Percentiles rank a stretch among this genome's conserved stretches.
Conservation (phyloP, 2,329 filamentous ascomycete species). For the Didymella pinodella region DNA sequence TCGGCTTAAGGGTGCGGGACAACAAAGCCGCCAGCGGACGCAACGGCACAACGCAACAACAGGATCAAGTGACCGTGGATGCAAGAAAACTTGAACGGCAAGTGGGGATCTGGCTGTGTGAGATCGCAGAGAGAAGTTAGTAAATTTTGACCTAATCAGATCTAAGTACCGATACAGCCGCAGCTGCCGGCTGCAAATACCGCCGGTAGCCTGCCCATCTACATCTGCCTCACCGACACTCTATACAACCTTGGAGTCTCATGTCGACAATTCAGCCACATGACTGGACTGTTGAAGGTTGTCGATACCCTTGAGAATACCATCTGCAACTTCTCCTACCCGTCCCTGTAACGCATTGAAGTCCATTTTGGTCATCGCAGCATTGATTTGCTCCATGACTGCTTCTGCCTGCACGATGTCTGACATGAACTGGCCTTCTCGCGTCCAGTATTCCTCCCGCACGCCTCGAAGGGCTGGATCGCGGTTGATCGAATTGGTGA, state of each 20-base stretch:
- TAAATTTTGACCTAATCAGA: constrained; percentile 8
- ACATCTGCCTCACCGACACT: constrained; percentile 30
- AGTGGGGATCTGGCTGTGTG: constrained; percentile 26
- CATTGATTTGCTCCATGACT: constrained; percentile 74
- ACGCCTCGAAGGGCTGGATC: constrained; percentile 74
- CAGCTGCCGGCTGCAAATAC: constrained; percentile 21
- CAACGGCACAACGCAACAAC: constrained; percentile 23
- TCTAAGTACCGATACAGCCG: constrained; percentile 16
- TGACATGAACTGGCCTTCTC: constrained; percentile 75
- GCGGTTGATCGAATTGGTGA: constrained; percentile 80
- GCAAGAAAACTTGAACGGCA: constrained; percentile 21
- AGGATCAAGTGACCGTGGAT: constrained; percentile 32
- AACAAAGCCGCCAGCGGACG: constrained; percentile 23
- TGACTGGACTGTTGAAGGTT: constrained; percentile 25
- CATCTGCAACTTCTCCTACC: constrained; percentile 61
- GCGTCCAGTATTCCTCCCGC: constrained; percentile 78
- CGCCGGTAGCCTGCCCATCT: constrained; percentile 38
- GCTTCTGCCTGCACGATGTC: constrained; percentile 81
- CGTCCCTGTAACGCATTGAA: constrained; percentile 68
- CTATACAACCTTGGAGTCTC: constrained; percentile 1
- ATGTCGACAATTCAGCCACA: constrained; percentile 14
- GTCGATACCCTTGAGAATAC: constrained; percentile 45
- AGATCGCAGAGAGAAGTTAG: constrained; percentile 17
- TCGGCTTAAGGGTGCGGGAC: constrained; percentile 31
- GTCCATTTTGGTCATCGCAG: constrained; percentile 71